These are phyloP conservation scores for Tuber aestivum DNA, from an alignment of 495 filamentous ascomycete genomes.

Conservation along the genomic window DNA sequence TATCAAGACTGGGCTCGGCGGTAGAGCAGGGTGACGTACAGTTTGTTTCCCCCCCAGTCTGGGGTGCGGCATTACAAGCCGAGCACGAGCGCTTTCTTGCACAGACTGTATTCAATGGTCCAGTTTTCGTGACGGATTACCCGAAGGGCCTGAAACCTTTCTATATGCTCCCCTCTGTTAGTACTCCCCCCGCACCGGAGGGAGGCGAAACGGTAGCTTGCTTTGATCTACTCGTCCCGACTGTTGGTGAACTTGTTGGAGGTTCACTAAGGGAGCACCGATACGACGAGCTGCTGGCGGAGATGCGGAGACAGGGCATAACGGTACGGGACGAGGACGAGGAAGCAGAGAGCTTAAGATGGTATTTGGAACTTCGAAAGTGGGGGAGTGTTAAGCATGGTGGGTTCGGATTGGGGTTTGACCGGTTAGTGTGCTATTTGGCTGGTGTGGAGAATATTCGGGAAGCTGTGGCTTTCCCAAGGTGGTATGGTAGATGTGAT, in stretches of 20 bases:
- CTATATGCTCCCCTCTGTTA: constrained; percentile 64
- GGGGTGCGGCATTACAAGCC: constrained; percentile 71
- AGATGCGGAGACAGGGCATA: constrained; percentile 62
- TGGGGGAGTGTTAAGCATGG: constrained; percentile 95
- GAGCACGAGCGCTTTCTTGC: constrained; percentile 93
- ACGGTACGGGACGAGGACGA: constrained; percentile 12
- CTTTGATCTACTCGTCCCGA: constrained; percentile 90
- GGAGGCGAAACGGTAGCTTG: constrained; percentile 67
- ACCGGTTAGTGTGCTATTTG: constrained; percentile 81
- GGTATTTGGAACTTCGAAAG: constrained; percentile 91
- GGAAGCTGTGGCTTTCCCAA: constrained; percentile 81
- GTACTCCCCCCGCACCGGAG: constrained; percentile 9
- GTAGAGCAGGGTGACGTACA: constrained; percentile 47
- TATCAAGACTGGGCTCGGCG: constrained; percentile 60
- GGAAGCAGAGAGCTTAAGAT: constrained; percentile 60
- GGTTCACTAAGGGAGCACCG: constrained; percentile 93
- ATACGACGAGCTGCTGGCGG: constrained; percentile 58
- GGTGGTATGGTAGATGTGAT: constrained; percentile 86
- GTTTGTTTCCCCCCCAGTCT: constrained; percentile 63
- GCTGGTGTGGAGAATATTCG: constrained; percentile 76
- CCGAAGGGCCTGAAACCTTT: constrained; percentile 82
- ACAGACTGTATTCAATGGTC: constrained; percentile 57
- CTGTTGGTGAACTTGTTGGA: constrained; percentile 81
- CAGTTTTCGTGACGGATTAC: constrained; percentile 92
- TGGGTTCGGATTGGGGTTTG: constrained; percentile 91